Conservation (phyloP, 257 asterid genomes). For the Scutellaria barbata region DNA sequence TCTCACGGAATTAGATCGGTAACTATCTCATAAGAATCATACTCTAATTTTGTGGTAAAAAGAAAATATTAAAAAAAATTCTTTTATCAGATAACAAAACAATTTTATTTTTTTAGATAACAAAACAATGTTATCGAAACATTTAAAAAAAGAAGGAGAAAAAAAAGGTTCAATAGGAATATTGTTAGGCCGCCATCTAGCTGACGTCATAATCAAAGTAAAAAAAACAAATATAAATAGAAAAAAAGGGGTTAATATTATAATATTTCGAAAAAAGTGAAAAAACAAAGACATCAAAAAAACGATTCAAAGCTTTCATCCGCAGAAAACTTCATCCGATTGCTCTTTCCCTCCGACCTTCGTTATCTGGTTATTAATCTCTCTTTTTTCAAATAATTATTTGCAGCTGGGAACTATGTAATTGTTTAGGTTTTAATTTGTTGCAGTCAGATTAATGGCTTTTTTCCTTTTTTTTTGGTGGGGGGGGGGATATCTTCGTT, state of each 20-base stretch:
- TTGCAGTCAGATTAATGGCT: constrained; percentile 11
- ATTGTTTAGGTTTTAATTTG: constrained; percentile 14
- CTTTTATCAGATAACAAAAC: too few species aligned
- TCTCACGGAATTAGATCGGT: too few species aligned
- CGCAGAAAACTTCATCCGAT: constrained; percentile 45
- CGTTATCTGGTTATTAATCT: constrained; percentile 36
- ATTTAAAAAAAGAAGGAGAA: neutral
- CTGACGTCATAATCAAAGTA: constrained; percentile 18
- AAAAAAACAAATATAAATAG: neutral
- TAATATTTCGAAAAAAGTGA: constrained; percentile 33
- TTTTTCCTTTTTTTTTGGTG: neutral
- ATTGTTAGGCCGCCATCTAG: constrained; percentile 16
- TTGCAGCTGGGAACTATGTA: constrained; percentile 13
- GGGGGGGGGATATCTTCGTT: neutral
- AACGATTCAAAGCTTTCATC: constrained; percentile 42
- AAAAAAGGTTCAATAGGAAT: constrained; percentile 2
- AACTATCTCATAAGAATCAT: too few species aligned
- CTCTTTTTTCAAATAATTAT: neutral
- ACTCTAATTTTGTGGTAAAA: too few species aligned
- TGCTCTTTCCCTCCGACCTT: constrained; percentile 36
- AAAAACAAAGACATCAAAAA: constrained; percentile 22
- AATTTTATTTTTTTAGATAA: too few species aligned
- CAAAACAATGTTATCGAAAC: too few species aligned
- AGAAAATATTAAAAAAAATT: too few species aligned
- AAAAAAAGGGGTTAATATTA: neutral